These are phyloP conservation scores for Krasilnikovozyma curviuscula DNA, from an alignment of 768 basidiomycete species.

Conservation along the genomic window DNA sequence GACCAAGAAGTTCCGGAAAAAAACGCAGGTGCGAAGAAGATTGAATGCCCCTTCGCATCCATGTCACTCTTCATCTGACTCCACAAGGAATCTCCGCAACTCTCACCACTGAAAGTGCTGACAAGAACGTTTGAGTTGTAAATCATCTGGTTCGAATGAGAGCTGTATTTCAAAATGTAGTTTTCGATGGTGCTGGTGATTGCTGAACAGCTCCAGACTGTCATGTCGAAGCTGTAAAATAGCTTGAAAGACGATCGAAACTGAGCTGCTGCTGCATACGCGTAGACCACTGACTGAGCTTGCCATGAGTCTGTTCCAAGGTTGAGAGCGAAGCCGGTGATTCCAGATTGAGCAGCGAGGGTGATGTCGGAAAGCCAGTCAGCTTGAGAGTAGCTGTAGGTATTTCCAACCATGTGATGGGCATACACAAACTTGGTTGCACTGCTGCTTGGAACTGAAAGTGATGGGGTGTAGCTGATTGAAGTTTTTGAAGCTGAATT, in stretches of 20 bases:
- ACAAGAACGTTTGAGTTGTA: slow-evolving; percentile 40
- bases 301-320: slow-evolving; percentile 9
- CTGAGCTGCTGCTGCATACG: slow-evolving; percentile 2
- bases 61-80: neutral
- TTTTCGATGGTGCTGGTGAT: slow-evolving; percentile 10
- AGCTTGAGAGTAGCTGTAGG: slow-evolving; percentile 1
- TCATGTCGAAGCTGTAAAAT: slow-evolving; percentile 8
- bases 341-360: slow-evolving; percentile 2
- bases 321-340: slow-evolving; percentile 12
- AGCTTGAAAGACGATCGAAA: neutral
- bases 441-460: too few species aligned
- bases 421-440: too few species aligned
- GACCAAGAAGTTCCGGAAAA: slow-evolving; percentile 29
- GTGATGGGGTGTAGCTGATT: too few species aligned
- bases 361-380: slow-evolving; percentile 4
- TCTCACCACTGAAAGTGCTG: slow-evolving; percentile 53
- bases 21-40: slow-evolving; percentile 52
- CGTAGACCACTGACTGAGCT: slow-evolving; percentile 2
- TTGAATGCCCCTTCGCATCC: slow-evolving; percentile 2
- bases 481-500: too few species aligned
- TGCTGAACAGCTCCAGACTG: slow-evolving; percentile 4
- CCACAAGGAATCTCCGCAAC: slow-evolving; percentile 27
- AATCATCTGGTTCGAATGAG: slow-evolving; percentile 42
- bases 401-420: too few species aligned
- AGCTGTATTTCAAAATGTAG: slow-evolving; percentile 37